Conservation (phyloP, 2,329 filamentous ascomycete genomes). For the Knufia petricola region DNA sequence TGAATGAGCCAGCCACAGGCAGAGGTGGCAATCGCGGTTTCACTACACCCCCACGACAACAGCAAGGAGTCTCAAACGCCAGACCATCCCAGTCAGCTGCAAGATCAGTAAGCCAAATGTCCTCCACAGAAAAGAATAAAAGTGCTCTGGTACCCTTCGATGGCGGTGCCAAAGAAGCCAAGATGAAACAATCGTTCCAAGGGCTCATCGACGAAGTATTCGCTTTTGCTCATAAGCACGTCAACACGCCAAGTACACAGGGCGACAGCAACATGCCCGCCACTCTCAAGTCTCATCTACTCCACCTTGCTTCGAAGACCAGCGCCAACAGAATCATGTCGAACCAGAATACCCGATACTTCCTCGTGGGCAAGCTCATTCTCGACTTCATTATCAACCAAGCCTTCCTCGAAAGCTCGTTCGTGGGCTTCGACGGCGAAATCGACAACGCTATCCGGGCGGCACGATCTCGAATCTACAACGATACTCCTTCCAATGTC, state of each 20-base stretch:
- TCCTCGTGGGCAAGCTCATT: conserved; percentile 18
- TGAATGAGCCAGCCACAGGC: not conserved
- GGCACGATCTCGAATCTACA: conserved; percentile 13
- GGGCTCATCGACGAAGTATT: conserved; percentile 12
- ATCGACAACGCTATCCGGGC: conserved; percentile 13
- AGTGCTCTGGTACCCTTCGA: not conserved
- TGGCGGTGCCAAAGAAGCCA: not conserved
- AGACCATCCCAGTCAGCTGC: not conserved
- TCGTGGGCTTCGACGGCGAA: conserved; percentile 14
- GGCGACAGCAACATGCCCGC: conserved; percentile 15
- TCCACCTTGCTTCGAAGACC: conserved; percentile 13
- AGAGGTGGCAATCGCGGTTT: not conserved
- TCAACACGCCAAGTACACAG: conserved; percentile 19
- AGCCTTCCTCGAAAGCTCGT: conserved; percentile 14
- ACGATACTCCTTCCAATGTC: conserved; percentile 16
- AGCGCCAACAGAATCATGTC: conserved; percentile 16
- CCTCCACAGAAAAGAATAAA: not conserved
- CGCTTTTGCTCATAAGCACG: conserved; percentile 12
- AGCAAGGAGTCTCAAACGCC: not conserved
- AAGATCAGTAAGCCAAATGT: not conserved
- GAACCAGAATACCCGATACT: conserved; percentile 15
- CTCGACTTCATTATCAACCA: conserved; percentile 14
- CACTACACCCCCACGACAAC: not conserved
- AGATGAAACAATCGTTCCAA: not conserved
- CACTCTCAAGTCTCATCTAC: conserved; percentile 15